phyloP scores from a whole-genome alignment of 768 basidiomycete genomes.

The Mycena belliarum region DNA sequence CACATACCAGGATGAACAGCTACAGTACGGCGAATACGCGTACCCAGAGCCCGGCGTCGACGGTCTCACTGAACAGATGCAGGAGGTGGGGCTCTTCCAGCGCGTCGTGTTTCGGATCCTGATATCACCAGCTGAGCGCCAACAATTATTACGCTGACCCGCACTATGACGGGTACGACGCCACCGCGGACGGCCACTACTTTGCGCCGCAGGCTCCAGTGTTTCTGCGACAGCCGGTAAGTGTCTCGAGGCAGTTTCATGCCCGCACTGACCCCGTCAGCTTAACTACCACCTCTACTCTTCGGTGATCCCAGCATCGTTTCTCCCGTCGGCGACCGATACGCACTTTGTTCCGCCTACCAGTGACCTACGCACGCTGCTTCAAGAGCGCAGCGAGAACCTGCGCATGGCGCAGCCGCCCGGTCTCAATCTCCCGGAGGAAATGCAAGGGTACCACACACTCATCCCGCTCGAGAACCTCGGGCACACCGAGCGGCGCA shows the following conservation, averaged over 20 bases:
- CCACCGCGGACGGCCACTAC: slow-evolving; percentile 34
- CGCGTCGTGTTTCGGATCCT: not conserved
- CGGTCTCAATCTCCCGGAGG: slow-evolving; percentile 71
- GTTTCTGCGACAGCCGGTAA: slow-evolving; percentile 72
- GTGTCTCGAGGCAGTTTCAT: slow-evolving; percentile 9
- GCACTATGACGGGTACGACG: slow-evolving; percentile 37
- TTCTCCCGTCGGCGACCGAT: slow-evolving; percentile 45
- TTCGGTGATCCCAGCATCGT: slow-evolving; percentile 56
- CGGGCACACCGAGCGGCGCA: slow-evolving; percentile 58
- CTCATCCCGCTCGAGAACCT: slow-evolving; percentile 75
- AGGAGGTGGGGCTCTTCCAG: slow-evolving; percentile 25
- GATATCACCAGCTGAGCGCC: slow-evolving; percentile 15
- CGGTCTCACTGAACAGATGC: slow-evolving; percentile 33
- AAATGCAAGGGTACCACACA: slow-evolving; percentile 88
- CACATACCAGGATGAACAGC: slow-evolving; percentile 20
- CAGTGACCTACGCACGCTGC: slow-evolving; percentile 40
- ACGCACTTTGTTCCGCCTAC: slow-evolving; percentile 72
- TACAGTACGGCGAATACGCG: slow-evolving; percentile 29
- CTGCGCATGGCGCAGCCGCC: slow-evolving; percentile 51
- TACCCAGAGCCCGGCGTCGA: slow-evolving; percentile 28
- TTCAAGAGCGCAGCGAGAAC: slow-evolving; percentile 65
- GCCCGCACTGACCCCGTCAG: slow-evolving; percentile 38
- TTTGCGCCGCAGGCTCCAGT: slow-evolving; percentile 45
- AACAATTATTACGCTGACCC: slow-evolving; percentile 29
- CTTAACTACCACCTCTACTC: slow-evolving; percentile 94